Percentiles rank a stretch among this genome's conserved stretches.
phyloP scores from a whole-genome alignment of 2,329 filamentous ascomycete genomes.

The Arthrobotrys iridis region DNA sequence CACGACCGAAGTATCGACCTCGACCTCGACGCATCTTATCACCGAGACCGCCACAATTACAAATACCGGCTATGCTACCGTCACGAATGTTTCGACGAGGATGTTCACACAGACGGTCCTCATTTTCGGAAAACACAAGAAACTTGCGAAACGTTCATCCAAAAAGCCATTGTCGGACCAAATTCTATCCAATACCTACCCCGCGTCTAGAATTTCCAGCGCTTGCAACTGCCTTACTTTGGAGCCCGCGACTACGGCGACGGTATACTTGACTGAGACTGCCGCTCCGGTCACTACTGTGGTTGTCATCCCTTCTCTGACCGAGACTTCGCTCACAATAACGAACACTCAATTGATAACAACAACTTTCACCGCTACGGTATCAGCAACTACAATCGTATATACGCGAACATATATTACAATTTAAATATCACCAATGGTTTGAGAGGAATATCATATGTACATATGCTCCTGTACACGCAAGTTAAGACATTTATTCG shows the following conservation, averaged over 20 bases:
- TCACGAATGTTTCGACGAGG: background rate
- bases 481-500: no score
- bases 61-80: background rate
- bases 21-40: background rate
- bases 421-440: background rate
- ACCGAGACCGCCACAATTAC: background rate
- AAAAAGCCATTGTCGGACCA: slow-evolving; percentile 7
- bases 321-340: slow-evolving; percentile 1
- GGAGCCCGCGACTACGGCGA: background rate
- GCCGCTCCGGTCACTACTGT: background rate
- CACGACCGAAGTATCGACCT: background rate
- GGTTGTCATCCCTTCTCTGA: background rate
- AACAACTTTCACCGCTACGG: background rate
- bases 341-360: background rate
- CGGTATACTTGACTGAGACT: background rate
- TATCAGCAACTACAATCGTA: background rate
- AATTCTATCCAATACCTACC: slow-evolving; percentile 8
- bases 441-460: no score
- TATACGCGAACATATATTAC: background rate
- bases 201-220: slow-evolving; percentile 18
- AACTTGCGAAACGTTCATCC: background rate
- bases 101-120: background rate
- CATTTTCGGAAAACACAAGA: background rate
- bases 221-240: slow-evolving; percentile 22
- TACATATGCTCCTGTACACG: no score